Evolutionary conservation across 2,329 filamentous ascomycete genomes (phyloP), one percentile per base, ranked within the genome.

Genomic region (Magnaporthiopsis poae): DNA sequence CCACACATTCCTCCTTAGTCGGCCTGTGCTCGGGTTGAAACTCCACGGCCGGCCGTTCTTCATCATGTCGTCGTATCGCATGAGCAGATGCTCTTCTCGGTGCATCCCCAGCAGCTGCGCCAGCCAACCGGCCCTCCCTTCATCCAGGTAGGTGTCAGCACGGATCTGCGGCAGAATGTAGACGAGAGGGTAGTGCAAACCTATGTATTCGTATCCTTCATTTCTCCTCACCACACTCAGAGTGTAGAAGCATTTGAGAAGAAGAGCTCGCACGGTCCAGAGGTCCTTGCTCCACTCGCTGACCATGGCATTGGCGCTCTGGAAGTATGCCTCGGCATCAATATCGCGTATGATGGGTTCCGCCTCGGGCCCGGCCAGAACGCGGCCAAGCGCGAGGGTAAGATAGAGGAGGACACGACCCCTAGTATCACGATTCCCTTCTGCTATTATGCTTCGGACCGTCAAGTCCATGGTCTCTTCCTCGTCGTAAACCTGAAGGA

Each of bases 201-300:
- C 86, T 63, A 85, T 80, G 67, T 88, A 86, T 21, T 81, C 80
- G 74, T 87, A 88, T 0, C 88, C 85, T 5, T 84, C 82, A 69
- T 89, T 89, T 21, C 85, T 79, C 73, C 84, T 87, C 0, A 86
- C 86, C 18, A 86, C 80, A 2, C 82, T 80, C 21, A 90, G 75
- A 81, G 84, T 86, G 71, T 88, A 90, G 2, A 88, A 74, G 0
- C 86, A 81, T 83, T 89, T 88, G 52, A 90, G 75, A 0, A 85
- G 75, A 61, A 89, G 76, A 2, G 86, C 85, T 71, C 89, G 86
- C 62, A 90, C 81, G 15, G 85, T 85, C 84, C 86, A 88, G 67
- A 89, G 83, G 66, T 87, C 83, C 31, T 65, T 61, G 31, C 29
- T 46, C 56, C 18, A 36, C 27, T 27, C 36, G 33, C 12, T 46